These are phyloP conservation scores for Chalciporus chontae DNA, from an alignment of 768 basidiomycete species.

Conservation along the genomic window DNA sequence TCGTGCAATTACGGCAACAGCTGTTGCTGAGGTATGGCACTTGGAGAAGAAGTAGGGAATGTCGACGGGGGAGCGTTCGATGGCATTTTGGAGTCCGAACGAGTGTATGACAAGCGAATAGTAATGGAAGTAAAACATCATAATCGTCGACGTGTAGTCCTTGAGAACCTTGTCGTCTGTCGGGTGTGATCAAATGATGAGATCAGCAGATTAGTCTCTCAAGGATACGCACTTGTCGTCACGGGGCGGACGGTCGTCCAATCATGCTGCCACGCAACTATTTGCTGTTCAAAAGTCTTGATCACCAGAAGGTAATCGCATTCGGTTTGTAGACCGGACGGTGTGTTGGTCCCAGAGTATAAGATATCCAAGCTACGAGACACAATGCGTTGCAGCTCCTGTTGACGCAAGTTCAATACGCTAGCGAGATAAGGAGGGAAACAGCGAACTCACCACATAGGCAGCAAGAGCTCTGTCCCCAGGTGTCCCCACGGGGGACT, in stretches of 20 bases:
- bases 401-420: constrained; percentile 3
- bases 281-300: constrained; percentile 80
- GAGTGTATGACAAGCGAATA: constrained; percentile 88
- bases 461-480: constrained; percentile 69
- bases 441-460: constrained; percentile 57
- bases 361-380: constrained; percentile 87
- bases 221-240: constrained; percentile 15
- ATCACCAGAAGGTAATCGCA: constrained; percentile 84
- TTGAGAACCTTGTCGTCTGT: constrained; percentile 27
- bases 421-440: neutral
- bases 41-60: constrained; percentile 83
- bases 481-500: constrained; percentile 56
- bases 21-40: constrained; percentile 67
- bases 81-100: constrained; percentile 94
- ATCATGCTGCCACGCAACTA: constrained; percentile 59
- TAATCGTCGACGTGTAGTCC: constrained; percentile 28
- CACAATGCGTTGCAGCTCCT: constrained; percentile 88
- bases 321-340: constrained; percentile 79
- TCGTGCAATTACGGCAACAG: constrained; percentile 67
- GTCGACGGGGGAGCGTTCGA: constrained; percentile 71
- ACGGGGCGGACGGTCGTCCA: constrained; percentile 30
- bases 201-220: neutral
- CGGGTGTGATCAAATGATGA: constrained; percentile 2
- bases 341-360: constrained; percentile 75
- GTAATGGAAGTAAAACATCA: constrained; percentile 81